These are phyloP conservation scores for Madurella mycetomatis DNA, from an alignment of 2,329 filamentous ascomycete genomes.

Conservation along the genomic window DNA sequence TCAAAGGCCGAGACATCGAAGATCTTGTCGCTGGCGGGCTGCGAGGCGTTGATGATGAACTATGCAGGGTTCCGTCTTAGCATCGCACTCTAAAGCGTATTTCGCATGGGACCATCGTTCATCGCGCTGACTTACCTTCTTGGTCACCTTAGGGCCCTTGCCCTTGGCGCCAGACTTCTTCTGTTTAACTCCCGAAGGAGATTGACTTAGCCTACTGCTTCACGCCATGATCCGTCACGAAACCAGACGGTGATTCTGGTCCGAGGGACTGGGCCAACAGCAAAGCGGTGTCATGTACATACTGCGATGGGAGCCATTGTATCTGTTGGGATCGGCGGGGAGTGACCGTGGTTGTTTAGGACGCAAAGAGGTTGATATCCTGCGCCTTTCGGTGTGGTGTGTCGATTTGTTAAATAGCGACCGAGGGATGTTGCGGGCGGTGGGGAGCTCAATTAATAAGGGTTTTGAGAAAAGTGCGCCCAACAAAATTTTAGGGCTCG, in stretches of 20 bases:
- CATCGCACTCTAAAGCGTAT: neutral
- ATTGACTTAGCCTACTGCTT: constrained; percentile 96
- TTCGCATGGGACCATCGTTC: neutral
- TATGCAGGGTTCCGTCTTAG: constrained; percentile 33
- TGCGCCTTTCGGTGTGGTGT: constrained; percentile 55
- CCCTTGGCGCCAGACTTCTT: constrained; percentile 61
- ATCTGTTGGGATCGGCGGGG: constrained; percentile 33
- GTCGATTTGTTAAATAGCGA: constrained; percentile 12
- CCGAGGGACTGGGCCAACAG: constrained; percentile 67
- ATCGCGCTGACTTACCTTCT: constrained; percentile 60
- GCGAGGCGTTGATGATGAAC: constrained; percentile 99
- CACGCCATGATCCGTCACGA: constrained; percentile 45
- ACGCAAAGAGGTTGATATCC: constrained; percentile 74
- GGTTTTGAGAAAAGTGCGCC: constrained; percentile 15
- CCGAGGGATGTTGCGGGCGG: constrained; percentile 9
- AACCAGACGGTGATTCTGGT: constrained; percentile 3
- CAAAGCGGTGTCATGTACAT: constrained; percentile 84
- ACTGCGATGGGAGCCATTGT: constrained; percentile 86
- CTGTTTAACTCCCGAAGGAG: constrained; percentile 48
- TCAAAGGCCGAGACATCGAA: constrained; percentile 98
- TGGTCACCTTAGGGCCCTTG: constrained; percentile 70
- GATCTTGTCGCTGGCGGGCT: constrained; percentile 99
- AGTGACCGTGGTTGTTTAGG: constrained; percentile 28
- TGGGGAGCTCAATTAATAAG: constrained; percentile 6
- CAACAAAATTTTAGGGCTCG: constrained; percentile 18